A percentile compares a stretch with the other conserved stretches of the same genome.
phyloP scores from a whole-genome alignment of 2,329 filamentous ascomycete genomes.

The Cytospora piceicola region DNA sequence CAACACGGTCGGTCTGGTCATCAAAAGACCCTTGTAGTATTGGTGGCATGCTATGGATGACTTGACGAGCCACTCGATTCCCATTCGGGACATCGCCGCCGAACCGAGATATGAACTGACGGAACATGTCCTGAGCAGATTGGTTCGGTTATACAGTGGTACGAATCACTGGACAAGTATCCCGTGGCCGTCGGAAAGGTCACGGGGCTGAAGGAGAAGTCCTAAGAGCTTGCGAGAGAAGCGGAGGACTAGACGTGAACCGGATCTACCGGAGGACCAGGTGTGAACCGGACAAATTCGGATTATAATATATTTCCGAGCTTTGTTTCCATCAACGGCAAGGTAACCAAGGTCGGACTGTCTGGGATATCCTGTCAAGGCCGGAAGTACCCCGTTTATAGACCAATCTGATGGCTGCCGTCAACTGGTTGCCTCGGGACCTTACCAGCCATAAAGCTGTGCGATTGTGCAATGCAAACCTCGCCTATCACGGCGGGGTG shows the following conservation, averaged over 20 bases:
- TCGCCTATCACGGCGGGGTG: neutral
- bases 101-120: slow-evolving; percentile 11
- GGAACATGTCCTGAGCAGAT: slow-evolving; percentile 31
- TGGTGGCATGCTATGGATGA: neutral
- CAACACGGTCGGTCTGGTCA: neutral
- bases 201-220: neutral
- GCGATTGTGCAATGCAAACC: neutral
- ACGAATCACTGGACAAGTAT: slow-evolving; percentile 41
- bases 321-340: neutral
- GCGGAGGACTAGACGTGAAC: neutral
- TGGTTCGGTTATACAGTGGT: slow-evolving; percentile 40
- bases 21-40: neutral
- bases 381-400: neutral
- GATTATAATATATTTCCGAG: neutral
- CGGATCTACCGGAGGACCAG: neutral
- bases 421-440: neutral
- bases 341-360: neutral
- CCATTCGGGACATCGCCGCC: neutral
- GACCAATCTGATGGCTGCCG: neutral
- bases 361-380: neutral
- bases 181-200: slow-evolving; percentile 33
- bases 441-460: neutral
- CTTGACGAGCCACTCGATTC: neutral
- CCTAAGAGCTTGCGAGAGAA: slow-evolving; percentile 7
- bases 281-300: neutral